phyloP scores from a whole-genome alignment of 164 flowering plant species.

The Saururus chinensis region DNA sequence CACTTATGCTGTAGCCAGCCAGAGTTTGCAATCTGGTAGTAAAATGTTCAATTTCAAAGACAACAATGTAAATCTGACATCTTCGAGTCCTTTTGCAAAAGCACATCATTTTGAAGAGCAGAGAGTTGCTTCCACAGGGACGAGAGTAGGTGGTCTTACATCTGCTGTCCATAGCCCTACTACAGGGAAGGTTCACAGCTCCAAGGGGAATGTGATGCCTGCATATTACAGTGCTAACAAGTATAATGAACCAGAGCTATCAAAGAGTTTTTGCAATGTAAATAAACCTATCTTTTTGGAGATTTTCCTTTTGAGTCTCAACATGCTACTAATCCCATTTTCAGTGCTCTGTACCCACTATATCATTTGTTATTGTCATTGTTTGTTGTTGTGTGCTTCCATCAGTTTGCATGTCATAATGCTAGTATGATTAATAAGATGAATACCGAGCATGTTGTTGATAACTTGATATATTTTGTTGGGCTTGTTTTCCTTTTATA shows the following conservation, averaged over 20 bases:
- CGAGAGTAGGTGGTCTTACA: conserved; percentile 19
- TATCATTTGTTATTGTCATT: no score
- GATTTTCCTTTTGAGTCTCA: background rate
- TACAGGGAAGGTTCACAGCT: conserved; percentile 16
- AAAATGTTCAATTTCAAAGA: conserved; percentile 15
- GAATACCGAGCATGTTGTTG: no score
- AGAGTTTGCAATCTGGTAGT: conserved; percentile 5
- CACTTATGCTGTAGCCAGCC: conserved; percentile 12
- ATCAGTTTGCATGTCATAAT: no score
- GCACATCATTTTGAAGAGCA: conserved; percentile 18
- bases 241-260: conserved; percentile 31
- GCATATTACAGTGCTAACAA: conserved; percentile 17
- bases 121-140: conserved; percentile 12
- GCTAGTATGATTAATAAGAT: no score
- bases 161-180: conserved; percentile 23
- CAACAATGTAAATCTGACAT: conserved; percentile 8
- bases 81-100: conserved; percentile 16
- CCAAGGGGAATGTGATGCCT: conserved; percentile 14
- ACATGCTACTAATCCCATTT: background rate
- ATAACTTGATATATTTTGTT: no score
- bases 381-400: no score
- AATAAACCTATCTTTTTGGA: background rate
- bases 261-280: conserved; percentile 63
- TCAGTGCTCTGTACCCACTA: background rate
- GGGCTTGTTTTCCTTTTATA: no score